A percentile compares a stretch with the other conserved stretches of the same genome.
Conservation (phyloP, 176 grass and related monocot species). For the Hordeum marinum region DNA sequence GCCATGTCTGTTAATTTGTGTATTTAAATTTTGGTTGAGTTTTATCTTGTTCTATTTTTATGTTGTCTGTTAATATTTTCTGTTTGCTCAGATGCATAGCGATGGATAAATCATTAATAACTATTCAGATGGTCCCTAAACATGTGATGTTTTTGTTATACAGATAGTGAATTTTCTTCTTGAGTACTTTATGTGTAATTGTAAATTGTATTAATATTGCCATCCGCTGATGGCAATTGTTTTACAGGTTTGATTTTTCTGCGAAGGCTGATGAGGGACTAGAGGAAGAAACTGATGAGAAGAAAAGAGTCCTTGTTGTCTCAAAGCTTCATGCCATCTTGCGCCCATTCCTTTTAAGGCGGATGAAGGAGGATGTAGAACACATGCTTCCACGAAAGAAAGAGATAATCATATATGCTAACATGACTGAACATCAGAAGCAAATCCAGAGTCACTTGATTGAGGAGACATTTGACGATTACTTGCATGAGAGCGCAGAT, state of each 20-base stretch:
- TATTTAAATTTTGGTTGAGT: neutral
- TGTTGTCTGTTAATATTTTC: neutral
- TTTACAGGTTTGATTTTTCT: conserved; percentile 87
- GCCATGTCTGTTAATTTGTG: neutral
- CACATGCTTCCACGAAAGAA: conserved; percentile 89
- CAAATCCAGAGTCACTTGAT: conserved; percentile 80
- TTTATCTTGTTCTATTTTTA: neutral
- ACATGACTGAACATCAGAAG: conserved; percentile 90
- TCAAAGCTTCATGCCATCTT: conserved; percentile 92
- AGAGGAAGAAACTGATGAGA: conserved; percentile 74
- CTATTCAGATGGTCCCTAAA: neutral
- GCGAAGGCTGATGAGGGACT: conserved; percentile 49
- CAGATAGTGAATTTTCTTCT: neutral
- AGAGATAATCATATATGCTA: conserved; percentile 97
- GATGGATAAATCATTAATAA: neutral
- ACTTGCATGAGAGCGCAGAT: conserved; percentile 53
- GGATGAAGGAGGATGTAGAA: conserved; percentile 96
- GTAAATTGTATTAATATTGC: neutral
- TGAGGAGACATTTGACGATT: conserved; percentile 69
- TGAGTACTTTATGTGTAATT: neutral
- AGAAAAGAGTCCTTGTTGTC: conserved; percentile 69
- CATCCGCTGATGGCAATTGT: conserved; percentile 5
- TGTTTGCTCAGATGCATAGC: neutral
- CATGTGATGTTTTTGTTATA: neutral
- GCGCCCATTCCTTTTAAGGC: conserved; percentile 89